Base-by-base conservation (phyloP, 208 protist species). In the Leishmania tarentolae region DNA sequence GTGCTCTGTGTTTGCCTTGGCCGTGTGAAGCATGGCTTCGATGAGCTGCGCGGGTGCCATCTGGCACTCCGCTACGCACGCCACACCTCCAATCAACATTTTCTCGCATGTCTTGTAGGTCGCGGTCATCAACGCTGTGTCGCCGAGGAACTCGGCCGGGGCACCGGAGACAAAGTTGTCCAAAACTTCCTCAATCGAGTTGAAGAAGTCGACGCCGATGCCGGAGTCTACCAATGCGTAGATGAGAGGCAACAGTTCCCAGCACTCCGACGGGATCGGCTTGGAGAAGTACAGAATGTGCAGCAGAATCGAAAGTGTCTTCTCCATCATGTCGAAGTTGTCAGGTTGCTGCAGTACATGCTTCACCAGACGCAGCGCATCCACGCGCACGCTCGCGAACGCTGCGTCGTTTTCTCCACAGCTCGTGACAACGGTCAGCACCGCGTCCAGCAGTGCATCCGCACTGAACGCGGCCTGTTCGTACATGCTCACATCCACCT, bases 201-300 rank as follows among this genome's bases (percentile, higher is more conserved):
- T 76, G 79, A 97, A 97, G 81, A 93, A 95, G 83, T 97, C 94
- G 11, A 97, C 92, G 46, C 94, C 94, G 47, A 95, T 88, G 79
- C 94, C 93, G 66, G 80, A 87, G 35, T 97, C 91, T 0, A 96
- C 87, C 46, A 84, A 87, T 4, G 86, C 68, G 72, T 94, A 95
- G 50, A 97, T 42, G 8, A 94, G 74, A 56, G 91, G 90, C 40
- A 96, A 83, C 53, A 96, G 24, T 35, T 89, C 88, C 93, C 92
- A 97, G 65, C 83, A 89, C 76, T 91, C 89, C 40, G 75, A 80
- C 35, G 92, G 82, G 72, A 96, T 91, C 7, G 89, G 85, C 69
- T 94, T 94, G 46, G 90, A 87, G 83, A 92, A 95, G 81, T 87
- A 83, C 15, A 95, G 79, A 24, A 94, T 82, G 81, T 95, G 86